Percentiles rank a stretch among this genome's conserved stretches.
phyloP scores from a whole-genome alignment of 306 rosid species.

The Pueraria montana region DNA sequence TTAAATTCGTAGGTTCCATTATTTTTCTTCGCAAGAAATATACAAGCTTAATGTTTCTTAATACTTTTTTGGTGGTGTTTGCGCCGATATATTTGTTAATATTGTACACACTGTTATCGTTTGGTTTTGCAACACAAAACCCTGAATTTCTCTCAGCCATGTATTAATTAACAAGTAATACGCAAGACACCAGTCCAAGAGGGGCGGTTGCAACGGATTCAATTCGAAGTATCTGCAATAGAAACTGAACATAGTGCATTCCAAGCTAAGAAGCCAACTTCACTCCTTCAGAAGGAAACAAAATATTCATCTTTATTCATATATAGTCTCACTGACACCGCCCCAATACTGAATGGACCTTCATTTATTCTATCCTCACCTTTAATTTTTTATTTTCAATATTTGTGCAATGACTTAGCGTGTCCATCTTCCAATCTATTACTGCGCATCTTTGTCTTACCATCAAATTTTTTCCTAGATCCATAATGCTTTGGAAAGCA shows the following conservation, averaged over 20 bases:
- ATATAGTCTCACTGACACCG: background rate
- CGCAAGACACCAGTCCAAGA: background rate
- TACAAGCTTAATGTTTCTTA: too few relatives aligned
- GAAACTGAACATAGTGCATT: conserved; percentile 39
- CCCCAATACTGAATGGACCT: conserved; percentile 26
- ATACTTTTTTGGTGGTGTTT: too few relatives aligned
- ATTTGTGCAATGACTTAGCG: conserved; percentile 48
- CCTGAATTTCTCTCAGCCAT: conserved; percentile 18
- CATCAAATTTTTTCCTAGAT: background rate
- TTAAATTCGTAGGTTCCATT: background rate
- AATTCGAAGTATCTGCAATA: conserved; percentile 26
- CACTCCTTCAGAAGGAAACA: background rate
- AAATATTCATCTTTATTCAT: background rate
- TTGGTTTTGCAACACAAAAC: conserved; percentile 6
- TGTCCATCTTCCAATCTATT: conserved; percentile 57
- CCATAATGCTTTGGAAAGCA: conserved; percentile 46
- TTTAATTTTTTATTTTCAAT: conserved; percentile 4
- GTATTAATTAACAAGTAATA: conserved; percentile 5
- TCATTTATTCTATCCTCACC: conserved; percentile 8
- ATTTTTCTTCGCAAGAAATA: background rate
- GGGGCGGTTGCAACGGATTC: conserved; percentile 31
- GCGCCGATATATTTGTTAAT: too few relatives aligned
- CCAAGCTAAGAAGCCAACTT: conserved; percentile 45
- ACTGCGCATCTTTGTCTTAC: conserved; percentile 25
- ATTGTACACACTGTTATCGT: background rate